Evolutionary conservation across 2,329 filamentous ascomycete genomes (phyloP), one percentile per base, ranked within the genome.

Genomic region (Alternaria panax): DNA sequence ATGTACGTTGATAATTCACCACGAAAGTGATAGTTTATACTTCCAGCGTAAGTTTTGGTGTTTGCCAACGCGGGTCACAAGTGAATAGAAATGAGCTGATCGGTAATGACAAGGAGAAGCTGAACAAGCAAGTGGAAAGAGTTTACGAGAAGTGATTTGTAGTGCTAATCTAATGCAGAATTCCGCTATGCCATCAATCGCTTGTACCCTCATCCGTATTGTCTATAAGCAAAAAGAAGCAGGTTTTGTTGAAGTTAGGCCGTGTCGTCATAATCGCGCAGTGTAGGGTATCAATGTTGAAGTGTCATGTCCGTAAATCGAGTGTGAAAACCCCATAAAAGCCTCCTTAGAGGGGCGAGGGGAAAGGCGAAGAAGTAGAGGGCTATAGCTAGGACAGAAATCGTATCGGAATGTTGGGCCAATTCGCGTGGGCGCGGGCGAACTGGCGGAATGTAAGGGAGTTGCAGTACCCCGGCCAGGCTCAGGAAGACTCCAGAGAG

Each of bases 241-340:
- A 48, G n/a, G 2, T n/a, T n/a, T 46, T 18, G 7, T 22, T 34
- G 28, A 46, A 24, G 12, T 50, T 2, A 25, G 16, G 53, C 27
- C 54, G 48, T 57, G 20, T 51, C 58, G 38, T 60, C 54, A 22
- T 60, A 18, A 43, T 45, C 28, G 28, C 34, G 47, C 18, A 22
- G 40, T 25, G 8, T 27, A 38, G 58, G 58, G 54, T 60, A 60
- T 60, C 46, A 42, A 53, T 46, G 32, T 46, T 24, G 36, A 28
- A 34, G 50, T 27, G 24, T 32, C 36, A 20, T 20, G 32, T 50
- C 5, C 16, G 22, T 55, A 2, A 46, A 22, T 40, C 16, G 45
- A 38, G 30, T 16, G 48, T 45, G 9, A 22, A 18, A 32, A 34
- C n/a, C 20, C 34, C 20, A 20, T 20, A 12, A 7, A 11, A 8